phyloP scores from a whole-genome alignment of 192 early-diverging fungal genomes.

The Lobulomyces angularis region DNA sequence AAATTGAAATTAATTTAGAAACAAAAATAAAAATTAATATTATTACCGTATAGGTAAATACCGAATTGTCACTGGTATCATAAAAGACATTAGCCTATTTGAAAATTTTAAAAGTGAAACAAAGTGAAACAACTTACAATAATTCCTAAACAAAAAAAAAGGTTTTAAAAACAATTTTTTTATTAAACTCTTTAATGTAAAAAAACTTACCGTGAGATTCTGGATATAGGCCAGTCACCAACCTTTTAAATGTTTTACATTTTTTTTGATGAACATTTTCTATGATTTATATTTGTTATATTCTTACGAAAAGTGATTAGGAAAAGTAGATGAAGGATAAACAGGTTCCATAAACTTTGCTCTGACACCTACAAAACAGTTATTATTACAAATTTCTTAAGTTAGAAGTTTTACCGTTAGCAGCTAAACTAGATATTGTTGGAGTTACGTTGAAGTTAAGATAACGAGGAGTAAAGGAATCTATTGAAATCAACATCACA shows the following conservation, averaged over 20 bases:
- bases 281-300: slow-evolving; percentile 90
- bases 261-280: no score
- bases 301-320: slow-evolving; percentile 33
- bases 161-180: slow-evolving; percentile 68
- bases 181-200: slow-evolving; percentile 56
- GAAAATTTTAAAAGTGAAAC: not conserved
- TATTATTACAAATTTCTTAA: not conserved
- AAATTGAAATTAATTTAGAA: not conserved
- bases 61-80: slow-evolving; percentile 1
- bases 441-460: slow-evolving; percentile 62
- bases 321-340: slow-evolving; percentile 49
- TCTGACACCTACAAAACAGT: slow-evolving; percentile 31
- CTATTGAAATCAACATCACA: slow-evolving; percentile 72
- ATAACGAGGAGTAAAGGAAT: slow-evolving; percentile 80
- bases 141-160: slow-evolving; percentile 79
- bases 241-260: no score
- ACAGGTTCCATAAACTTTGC: slow-evolving; percentile 55
- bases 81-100: not conserved
- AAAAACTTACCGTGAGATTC: slow-evolving; percentile 80
- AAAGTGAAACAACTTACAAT: slow-evolving; percentile 39
- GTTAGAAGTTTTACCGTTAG: not conserved
- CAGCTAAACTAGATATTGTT: slow-evolving; percentile 41
- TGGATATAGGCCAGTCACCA: slow-evolving; percentile 87
- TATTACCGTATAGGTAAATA: slow-evolving; percentile 2
- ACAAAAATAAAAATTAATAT: slow-evolving; percentile 5